Percentiles rank a stretch among this genome's conserved stretches.
phyloP scores from a whole-genome alignment of 148 eudicot genomes.

The Arctostaphylos glauca region DNA sequence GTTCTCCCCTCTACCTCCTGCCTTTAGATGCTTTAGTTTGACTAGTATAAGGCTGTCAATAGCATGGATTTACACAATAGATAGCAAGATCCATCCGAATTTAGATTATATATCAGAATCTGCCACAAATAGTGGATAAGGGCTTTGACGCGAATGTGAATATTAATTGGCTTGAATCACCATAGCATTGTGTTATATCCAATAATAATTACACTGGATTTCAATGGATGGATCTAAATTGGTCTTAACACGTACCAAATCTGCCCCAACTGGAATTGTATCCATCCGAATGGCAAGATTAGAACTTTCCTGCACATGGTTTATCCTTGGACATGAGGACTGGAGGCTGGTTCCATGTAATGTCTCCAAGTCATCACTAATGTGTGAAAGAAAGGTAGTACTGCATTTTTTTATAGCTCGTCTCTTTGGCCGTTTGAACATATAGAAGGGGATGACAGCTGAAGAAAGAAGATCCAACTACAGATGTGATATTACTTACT shows the following conservation, averaged over 20 bases:
- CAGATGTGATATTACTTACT: conserved; percentile 86
- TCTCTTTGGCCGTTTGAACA: conserved; percentile 18
- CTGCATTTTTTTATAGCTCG: neutral
- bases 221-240: conserved; percentile 7
- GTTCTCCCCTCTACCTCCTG: neutral
- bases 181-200: neutral
- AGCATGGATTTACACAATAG: neutral
- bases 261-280: neutral
- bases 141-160: neutral
- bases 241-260: neutral
- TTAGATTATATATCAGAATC: neutral
- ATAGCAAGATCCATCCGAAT: neutral
- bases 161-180: neutral
- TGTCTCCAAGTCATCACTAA: neutral
- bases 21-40: conserved; percentile 8
- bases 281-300: neutral
- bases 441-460: conserved; percentile 78
- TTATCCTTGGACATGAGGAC: conserved; percentile 7
- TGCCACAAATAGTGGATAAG: conserved; percentile 9
- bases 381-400: neutral
- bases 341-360: neutral
- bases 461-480: conserved; percentile 78
- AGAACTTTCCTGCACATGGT: conserved; percentile 11
- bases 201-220: neutral
- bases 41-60: neutral